Percentiles rank a stretch among this genome's conserved stretches.
Evolutionary conservation across 192 early-diverging fungal genomes (phyloP).

Genomic region (Funneliformis geosporum): DNA sequence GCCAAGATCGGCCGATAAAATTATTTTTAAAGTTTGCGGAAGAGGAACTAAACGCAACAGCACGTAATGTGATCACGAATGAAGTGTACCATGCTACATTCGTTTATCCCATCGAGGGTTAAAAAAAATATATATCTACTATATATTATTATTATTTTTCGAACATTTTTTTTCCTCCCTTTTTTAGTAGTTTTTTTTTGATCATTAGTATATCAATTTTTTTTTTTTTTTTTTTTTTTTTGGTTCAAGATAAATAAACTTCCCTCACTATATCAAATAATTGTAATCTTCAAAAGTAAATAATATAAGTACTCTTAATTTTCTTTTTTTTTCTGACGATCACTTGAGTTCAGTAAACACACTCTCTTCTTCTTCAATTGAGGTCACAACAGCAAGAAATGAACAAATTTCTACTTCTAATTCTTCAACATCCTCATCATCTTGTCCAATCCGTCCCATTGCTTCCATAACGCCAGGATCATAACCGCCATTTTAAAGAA

Average conservation of each 20-base stretch:
- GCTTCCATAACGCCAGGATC: slow-evolving; percentile 2
- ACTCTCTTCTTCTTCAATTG: background rate
- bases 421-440: background rate
- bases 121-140: background rate
- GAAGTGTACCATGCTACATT: background rate
- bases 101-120: background rate
- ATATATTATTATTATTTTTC: background rate
- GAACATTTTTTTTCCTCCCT: no score
- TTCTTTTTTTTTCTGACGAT: background rate
- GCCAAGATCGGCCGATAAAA: background rate
- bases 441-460: background rate
- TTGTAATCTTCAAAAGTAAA: background rate
- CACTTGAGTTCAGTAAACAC: slow-evolving; percentile 27
- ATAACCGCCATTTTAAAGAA: slow-evolving; percentile 1
- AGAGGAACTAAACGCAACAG: slow-evolving; percentile 27
- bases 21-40: slow-evolving; percentile 14
- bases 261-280: no score
- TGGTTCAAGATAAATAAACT: no score
- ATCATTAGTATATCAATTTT: no score
- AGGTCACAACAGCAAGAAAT: background rate
- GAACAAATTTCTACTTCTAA: slow-evolving; percentile 24
- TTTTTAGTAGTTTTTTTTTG: no score
- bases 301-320: background rate
- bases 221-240: no score
- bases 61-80: background rate